Conservation (phyloP, 2,329 filamentous ascomycete species). For the Alternaria triticimaculans region DNA sequence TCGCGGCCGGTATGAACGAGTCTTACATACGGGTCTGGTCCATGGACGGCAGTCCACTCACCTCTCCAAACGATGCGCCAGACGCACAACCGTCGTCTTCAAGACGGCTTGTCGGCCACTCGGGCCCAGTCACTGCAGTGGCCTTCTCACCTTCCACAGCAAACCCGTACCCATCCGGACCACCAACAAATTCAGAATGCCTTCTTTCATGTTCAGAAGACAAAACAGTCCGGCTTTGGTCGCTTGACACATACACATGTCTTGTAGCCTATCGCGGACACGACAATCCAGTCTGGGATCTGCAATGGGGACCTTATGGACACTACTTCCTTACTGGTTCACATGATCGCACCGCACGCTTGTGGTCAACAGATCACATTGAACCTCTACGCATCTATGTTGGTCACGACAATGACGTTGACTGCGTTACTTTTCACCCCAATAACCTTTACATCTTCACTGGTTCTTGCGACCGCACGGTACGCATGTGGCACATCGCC, state of each 20-base stretch:
- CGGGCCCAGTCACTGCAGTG: slow-evolving; percentile 85
- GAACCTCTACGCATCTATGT: slow-evolving; percentile 87
- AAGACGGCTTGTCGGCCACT: slow-evolving; percentile 82
- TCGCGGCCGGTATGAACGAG: slow-evolving; percentile 87
- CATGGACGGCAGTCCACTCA: slow-evolving; percentile 81
- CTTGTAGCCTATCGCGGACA: slow-evolving; percentile 94
- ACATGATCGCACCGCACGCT: slow-evolving; percentile 85
- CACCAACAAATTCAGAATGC: slow-evolving; percentile 71
- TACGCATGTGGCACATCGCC: slow-evolving; percentile 96
- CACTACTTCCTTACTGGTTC: slow-evolving; percentile 92
- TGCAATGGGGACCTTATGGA: slow-evolving; percentile 89
- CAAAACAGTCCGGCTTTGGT: slow-evolving; percentile 90
- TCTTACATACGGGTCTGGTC: slow-evolving; percentile 97
- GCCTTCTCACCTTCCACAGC: slow-evolving; percentile 79
- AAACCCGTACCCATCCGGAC: slow-evolving; percentile 54
- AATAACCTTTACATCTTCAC: slow-evolving; percentile 95
- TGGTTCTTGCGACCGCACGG: slow-evolving; percentile 88
- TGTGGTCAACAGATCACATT: slow-evolving; percentile 94
- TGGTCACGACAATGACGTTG: slow-evolving; percentile 93
- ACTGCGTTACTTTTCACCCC: slow-evolving; percentile 89
- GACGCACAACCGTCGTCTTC: slow-evolving; percentile 69
- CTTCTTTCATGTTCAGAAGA: slow-evolving; percentile 89
- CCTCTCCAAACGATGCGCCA: slow-evolving; percentile 65
- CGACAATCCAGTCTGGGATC: slow-evolving; percentile 85
- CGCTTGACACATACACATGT: slow-evolving; percentile 87